A percentile compares a stretch with the other conserved stretches of the same genome.
Evolutionary conservation across 768 basidiomycete species (phyloP).

Genomic region (Pleurotus eryngii): DNA sequence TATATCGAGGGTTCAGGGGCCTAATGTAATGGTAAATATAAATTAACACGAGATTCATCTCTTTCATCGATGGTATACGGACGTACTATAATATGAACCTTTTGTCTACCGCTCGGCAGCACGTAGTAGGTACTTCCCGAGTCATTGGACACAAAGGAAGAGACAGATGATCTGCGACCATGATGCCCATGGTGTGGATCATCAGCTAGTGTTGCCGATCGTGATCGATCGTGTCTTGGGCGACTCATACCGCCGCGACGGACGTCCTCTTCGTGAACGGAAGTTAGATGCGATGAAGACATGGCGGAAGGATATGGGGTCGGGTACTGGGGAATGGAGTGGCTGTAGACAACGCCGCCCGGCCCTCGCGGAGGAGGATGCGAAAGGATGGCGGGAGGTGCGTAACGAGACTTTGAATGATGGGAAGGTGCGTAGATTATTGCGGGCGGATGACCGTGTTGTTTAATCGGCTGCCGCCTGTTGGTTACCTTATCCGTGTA

Average conservation of each 20-base stretch:
- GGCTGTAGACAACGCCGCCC: conserved; percentile 65
- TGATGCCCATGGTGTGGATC: conserved; percentile 13
- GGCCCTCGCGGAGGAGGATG: conserved; percentile 50
- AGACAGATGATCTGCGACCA: conserved; percentile 29
- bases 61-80: conserved; percentile 10
- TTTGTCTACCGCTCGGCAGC: conserved; percentile 67
- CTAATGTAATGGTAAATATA: conserved; percentile 29
- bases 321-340: conserved; percentile 54
- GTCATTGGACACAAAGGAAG: conserved; percentile 45
- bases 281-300: conserved; percentile 30
- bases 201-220: conserved; percentile 17
- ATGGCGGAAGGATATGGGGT: conserved; percentile 38
- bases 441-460: conserved; percentile 45
- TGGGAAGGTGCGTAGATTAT: conserved; percentile 60
- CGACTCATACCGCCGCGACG: conserved; percentile 20
- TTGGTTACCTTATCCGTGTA: conserved; percentile 12
- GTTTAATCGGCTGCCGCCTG: conserved; percentile 20
- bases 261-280: conserved; percentile 36
- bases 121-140: conserved; percentile 77
- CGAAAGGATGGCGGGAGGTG: conserved; percentile 58
- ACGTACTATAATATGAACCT: conserved; percentile 73
- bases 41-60: conserved; percentile 11
- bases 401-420: conserved; percentile 47
- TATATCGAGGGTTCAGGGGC: conserved; percentile 47
- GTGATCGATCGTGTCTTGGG: conserved; percentile 23